Evolutionary conservation across 2,329 filamentous ascomycete species (phyloP).

Genomic region (Ophioceras dolichostomum): DNA sequence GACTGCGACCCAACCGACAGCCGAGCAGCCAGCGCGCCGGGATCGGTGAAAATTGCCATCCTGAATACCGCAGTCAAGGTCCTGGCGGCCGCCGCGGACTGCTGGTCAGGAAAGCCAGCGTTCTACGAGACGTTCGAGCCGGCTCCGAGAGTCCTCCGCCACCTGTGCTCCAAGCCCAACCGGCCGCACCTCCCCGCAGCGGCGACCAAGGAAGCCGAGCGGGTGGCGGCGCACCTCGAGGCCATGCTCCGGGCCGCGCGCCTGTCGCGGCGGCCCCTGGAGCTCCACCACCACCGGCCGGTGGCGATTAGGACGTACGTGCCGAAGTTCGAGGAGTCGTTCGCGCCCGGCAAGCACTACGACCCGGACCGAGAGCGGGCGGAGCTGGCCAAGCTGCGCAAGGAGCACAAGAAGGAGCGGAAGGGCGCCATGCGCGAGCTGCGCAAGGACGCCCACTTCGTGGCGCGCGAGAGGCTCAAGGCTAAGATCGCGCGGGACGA

Average conservation of each 20-base stretch:
- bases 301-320: slow-evolving; percentile 78
- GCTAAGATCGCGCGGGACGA: slow-evolving; percentile 90
- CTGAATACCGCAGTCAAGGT: slow-evolving; percentile 52
- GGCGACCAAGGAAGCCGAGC: slow-evolving; percentile 26
- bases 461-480: slow-evolving; percentile 77
- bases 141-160: slow-evolving; percentile 41
- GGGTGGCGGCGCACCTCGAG: slow-evolving; percentile 31
- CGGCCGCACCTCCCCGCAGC: slow-evolving; percentile 34
- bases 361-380: slow-evolving; percentile 86
- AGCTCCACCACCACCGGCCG: slow-evolving; percentile 80
- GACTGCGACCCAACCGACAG: slow-evolving; percentile 29
- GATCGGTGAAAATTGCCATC: slow-evolving; percentile 41
- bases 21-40: neutral
- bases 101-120: slow-evolving; percentile 62
- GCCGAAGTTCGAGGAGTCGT: slow-evolving; percentile 92
- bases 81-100: slow-evolving; percentile 53
- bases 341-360: slow-evolving; percentile 94
- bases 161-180: slow-evolving; percentile 44
- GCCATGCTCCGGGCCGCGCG: slow-evolving; percentile 48
- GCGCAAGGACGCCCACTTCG: slow-evolving; percentile 88
- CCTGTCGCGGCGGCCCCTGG: slow-evolving; percentile 61
- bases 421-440: slow-evolving; percentile 93
- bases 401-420: slow-evolving; percentile 86
- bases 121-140: slow-evolving; percentile 73
- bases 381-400: slow-evolving; percentile 70